These are phyloP conservation scores for Colletotrichum sp. DNA, from an alignment of 2,329 filamentous ascomycete genomes.

Conservation along the genomic window DNA sequence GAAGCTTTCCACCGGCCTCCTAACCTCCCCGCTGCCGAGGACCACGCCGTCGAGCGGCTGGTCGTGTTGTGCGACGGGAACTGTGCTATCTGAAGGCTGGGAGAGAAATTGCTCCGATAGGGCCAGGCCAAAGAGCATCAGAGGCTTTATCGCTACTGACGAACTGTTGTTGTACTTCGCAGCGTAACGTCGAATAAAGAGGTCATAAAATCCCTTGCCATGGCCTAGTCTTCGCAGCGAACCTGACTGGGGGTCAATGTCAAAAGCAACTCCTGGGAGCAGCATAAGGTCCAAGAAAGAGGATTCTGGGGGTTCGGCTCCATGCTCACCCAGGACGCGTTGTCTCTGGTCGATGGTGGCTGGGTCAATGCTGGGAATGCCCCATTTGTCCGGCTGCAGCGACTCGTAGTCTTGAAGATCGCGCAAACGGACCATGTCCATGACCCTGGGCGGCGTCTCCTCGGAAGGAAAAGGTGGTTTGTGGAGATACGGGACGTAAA, in stretches of 20 bases:
- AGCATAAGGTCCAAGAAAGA: slow-evolving; percentile 78
- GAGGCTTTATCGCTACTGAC: slow-evolving; percentile 32
- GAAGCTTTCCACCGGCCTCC: slow-evolving; percentile 30
- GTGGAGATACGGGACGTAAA: slow-evolving; percentile 92
- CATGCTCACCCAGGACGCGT: slow-evolving; percentile 74
- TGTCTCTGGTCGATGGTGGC: slow-evolving; percentile 69
- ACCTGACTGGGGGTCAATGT: slow-evolving; percentile 57
- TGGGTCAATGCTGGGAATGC: slow-evolving; percentile 83
- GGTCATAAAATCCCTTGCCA: slow-evolving; percentile 97
- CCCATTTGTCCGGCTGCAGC: slow-evolving; percentile 83
- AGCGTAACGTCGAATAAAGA: slow-evolving; percentile 80
- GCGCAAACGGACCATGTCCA: slow-evolving; percentile 91
- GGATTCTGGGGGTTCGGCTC: slow-evolving; percentile 39
- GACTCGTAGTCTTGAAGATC: slow-evolving; percentile 79
- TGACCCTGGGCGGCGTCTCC: slow-evolving; percentile 68
- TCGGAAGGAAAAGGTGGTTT: slow-evolving; percentile 53
- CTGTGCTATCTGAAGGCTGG: slow-evolving; percentile 58
- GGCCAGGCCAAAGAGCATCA: slow-evolving; percentile 75
- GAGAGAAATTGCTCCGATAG: slow-evolving; percentile 84
- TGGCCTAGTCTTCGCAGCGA: slow-evolving; percentile 82
- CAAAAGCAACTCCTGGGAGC: slow-evolving; percentile 93
- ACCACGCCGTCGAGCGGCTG: slow-evolving; percentile 80
- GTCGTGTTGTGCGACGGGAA: slow-evolving; percentile 81
- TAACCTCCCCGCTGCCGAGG: slow-evolving; percentile 71
- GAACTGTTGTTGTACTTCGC: slow-evolving; percentile 37